Evolutionary conservation across 2,329 filamentous ascomycete genomes (phyloP).

Genomic region (Fusarium bulbicola): DNA sequence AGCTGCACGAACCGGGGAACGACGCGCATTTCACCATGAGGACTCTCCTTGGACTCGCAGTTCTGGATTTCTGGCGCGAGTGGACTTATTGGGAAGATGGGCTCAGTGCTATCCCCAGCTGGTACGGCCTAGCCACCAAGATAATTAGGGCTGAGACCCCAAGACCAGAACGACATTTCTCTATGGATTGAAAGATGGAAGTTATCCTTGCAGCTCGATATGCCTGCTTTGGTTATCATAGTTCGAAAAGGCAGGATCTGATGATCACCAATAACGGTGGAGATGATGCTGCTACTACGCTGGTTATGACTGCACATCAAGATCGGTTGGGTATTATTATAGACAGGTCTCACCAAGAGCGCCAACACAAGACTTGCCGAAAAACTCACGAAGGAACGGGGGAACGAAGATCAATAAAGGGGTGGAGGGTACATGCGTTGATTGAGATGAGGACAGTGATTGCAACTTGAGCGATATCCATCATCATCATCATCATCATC

Average conservation of each 20-base stretch:
- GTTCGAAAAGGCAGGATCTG: not conserved
- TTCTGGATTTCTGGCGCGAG: conserved; percentile 46
- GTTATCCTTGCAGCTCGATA: not conserved
- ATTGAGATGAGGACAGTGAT: not conserved
- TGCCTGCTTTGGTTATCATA: not conserved
- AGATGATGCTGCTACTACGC: not conserved
- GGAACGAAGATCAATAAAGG: not conserved
- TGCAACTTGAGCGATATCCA: not conserved
- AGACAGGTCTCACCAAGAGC: not conserved
- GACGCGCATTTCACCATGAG: conserved; percentile 47
- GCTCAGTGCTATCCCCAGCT: not conserved
- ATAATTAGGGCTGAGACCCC: conserved; percentile 7
- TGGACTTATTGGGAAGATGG: not conserved
- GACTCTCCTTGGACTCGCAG: conserved; percentile 51
- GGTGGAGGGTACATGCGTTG: not conserved
- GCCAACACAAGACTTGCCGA: not conserved
- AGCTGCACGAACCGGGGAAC: conserved; percentile 37
- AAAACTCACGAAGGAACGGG: not conserved
- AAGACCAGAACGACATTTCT: not conserved
- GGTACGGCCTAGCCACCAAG: conserved; percentile 7
- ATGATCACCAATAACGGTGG: not conserved
- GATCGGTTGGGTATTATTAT: not conserved
- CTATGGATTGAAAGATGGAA: not conserved
- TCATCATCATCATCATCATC: not conserved
- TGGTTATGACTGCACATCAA: not conserved